These are phyloP conservation scores for Xylaria sp. DNA, from an alignment of 2,329 filamentous ascomycete genomes.

Conservation along the genomic window DNA sequence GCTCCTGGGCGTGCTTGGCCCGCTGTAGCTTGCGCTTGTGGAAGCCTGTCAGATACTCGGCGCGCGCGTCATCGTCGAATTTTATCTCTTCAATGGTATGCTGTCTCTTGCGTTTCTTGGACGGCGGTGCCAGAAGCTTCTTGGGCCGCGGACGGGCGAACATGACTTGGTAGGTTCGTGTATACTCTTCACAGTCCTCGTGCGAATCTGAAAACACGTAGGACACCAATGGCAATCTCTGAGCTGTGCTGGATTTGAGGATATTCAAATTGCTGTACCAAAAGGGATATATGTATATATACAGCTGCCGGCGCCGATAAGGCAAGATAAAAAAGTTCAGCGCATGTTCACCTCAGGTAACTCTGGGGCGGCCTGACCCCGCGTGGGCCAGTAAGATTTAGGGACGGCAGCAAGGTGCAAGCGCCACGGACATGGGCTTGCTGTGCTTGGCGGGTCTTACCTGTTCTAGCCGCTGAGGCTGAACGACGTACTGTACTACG, in stretches of 20 bases:
- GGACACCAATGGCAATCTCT: not conserved
- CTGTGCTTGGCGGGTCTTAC: not conserved
- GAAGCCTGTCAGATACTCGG: conserved; percentile 93
- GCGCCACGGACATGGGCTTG: conserved; percentile 9
- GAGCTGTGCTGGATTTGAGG: not conserved
- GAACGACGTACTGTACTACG: conserved; percentile 11
- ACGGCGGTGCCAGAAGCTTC: conserved; percentile 66
- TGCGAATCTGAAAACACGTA: not conserved
- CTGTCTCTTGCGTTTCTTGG: conserved; percentile 73
- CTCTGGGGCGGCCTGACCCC: conserved; percentile 9
- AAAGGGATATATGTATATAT: not conserved
- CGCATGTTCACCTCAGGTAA: conserved; percentile 1
- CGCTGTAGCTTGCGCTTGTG: conserved; percentile 93
- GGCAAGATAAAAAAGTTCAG: conserved; percentile 25
- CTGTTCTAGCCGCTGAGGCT: conserved; percentile 12
- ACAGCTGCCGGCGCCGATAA: conserved; percentile 14
- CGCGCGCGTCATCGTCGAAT: conserved; percentile 82
- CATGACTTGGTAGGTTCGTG: conserved; percentile 46
- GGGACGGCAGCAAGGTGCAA: conserved; percentile 6
- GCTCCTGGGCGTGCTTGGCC: conserved; percentile 84
- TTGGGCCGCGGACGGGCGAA: conserved; percentile 69
- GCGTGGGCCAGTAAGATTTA: conserved; percentile 15
- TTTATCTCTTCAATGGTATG: conserved; percentile 78
- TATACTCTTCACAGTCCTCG: not conserved
- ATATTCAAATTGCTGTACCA: not conserved